Conservation (phyloP, 179 eudicot genomes). For the Corrigiola litoralis region DNA sequence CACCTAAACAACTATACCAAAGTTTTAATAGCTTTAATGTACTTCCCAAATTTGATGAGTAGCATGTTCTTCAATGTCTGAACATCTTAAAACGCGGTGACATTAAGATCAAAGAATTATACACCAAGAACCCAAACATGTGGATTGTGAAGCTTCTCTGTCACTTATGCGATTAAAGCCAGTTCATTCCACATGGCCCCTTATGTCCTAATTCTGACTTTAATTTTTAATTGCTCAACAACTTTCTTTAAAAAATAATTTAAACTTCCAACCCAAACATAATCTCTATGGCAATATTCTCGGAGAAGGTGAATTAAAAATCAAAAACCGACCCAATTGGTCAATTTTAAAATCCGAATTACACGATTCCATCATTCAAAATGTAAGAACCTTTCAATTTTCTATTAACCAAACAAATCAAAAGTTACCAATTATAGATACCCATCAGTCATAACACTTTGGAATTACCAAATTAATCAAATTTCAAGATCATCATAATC, state of each 20-base stretch:
- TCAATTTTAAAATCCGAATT: background rate
- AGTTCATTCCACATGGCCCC: conserved; percentile 31
- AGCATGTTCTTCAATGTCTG: conserved; percentile 3
- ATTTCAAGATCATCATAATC: conserved; percentile 10
- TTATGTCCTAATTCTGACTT: conserved; percentile 17
- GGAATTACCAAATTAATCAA: too few species aligned
- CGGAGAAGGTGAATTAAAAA: background rate
- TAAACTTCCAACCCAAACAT: background rate
- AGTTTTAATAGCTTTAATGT: too few species aligned
- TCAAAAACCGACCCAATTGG: background rate
- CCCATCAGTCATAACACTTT: background rate
- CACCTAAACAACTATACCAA: conserved; percentile 2
- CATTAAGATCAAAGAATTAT: conserved; percentile 2
- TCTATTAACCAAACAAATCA: background rate
- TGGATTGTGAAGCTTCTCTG: conserved; percentile 13
- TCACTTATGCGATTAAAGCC: conserved; percentile 17
- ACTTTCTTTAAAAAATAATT: background rate
- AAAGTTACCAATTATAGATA: conserved; percentile 1
- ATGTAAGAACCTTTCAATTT: background rate
- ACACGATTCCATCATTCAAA: background rate
- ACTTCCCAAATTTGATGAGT: conserved; percentile 2
- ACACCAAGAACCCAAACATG: conserved; percentile 15
- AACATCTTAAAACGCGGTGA: conserved; percentile 1
- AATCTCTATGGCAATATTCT: background rate
- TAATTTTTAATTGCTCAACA: conserved; percentile 14